phyloP scores from a whole-genome alignment of 768 basidiomycete species.

The Termitomyces titanicus region DNA sequence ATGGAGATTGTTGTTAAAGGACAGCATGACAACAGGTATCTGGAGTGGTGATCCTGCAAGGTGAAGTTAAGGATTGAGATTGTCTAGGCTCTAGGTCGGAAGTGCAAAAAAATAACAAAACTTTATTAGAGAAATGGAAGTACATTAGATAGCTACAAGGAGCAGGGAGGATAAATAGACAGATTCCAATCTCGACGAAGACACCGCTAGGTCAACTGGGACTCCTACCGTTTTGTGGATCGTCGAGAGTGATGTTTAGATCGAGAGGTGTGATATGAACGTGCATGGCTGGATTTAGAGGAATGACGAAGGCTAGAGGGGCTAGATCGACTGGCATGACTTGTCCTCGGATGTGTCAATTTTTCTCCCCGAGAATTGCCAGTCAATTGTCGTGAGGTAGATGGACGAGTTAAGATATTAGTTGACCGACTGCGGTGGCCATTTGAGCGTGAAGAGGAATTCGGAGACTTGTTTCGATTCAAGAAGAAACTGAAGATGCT shows the following conservation, averaged over 20 bases:
- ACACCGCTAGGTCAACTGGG: background rate
- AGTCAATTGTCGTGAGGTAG: conserved; percentile 10
- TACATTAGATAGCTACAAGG: background rate
- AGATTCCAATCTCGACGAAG: background rate
- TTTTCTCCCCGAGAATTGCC: conserved; percentile 2
- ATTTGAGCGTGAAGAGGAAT: conserved; percentile 9
- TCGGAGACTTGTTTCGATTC: conserved; percentile 14
- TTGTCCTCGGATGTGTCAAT: conserved; percentile 10
- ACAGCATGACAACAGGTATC: too few relatives aligned
- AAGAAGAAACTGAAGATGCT: conserved; percentile 20
- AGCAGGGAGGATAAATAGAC: background rate
- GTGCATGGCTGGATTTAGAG: background rate
- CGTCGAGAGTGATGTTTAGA: conserved; percentile 6
- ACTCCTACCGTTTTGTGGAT: conserved; percentile 8
- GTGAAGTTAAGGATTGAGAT: too few relatives aligned
- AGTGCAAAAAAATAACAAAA: background rate
- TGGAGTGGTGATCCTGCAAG: too few relatives aligned
- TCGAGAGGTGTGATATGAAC: background rate
- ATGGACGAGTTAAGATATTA: conserved; percentile 10
- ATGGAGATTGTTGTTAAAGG: too few relatives aligned
- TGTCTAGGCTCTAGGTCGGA: too few relatives aligned
- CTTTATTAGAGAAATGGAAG: background rate
- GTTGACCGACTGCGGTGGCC: conserved; percentile 6
- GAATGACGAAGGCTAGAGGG: background rate
- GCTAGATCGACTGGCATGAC: background rate